A percentile compares a stretch with the other conserved stretches of the same genome.
phyloP scores from a whole-genome alignment of 768 basidiomycete genomes.

The Agrocybe chaxingu region DNA sequence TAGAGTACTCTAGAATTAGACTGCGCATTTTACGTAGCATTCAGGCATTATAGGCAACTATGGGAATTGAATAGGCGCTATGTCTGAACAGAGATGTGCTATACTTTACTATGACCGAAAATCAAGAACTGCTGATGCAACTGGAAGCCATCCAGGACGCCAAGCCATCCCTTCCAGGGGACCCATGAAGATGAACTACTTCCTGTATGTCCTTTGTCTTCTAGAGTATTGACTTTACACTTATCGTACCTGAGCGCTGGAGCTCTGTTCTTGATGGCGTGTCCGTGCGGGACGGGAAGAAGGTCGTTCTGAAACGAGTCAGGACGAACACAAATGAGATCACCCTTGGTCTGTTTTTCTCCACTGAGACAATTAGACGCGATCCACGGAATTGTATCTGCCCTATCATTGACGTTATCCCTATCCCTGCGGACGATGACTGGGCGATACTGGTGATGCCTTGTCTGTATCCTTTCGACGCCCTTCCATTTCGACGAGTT shows the following conservation, averaged over 20 bases:
- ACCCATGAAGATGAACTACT: not conserved
- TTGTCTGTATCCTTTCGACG: conserved; percentile 11
- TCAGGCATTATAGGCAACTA: too few relatives aligned
- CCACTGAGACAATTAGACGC: not conserved
- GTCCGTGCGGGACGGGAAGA: conserved; percentile 10
- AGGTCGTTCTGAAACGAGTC: conserved; percentile 16
- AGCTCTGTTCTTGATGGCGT: conserved; percentile 12
- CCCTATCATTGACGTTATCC: conserved; percentile 20
- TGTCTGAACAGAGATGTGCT: too few relatives aligned
- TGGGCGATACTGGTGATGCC: conserved; percentile 20
- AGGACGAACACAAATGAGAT: conserved; percentile 10
- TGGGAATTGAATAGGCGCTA: too few relatives aligned
- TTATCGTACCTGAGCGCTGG: not conserved
- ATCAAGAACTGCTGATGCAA: not conserved
- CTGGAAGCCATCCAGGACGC: conserved; percentile 6
- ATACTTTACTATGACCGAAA: too few relatives aligned
- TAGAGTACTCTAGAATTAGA: too few relatives aligned
- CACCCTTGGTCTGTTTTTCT: conserved; percentile 13
- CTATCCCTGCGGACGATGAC: conserved; percentile 11
- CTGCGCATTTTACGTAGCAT: too few relatives aligned
- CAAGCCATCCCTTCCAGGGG: too few relatives aligned
- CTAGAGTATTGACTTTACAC: too few relatives aligned
- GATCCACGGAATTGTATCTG: conserved; percentile 21
- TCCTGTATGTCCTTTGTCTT: not conserved
- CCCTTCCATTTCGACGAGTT: conserved; percentile 16